Evolutionary conservation across 2,329 filamentous ascomycete genomes (phyloP).

Genomic region (Penicillium sp.): DNA sequence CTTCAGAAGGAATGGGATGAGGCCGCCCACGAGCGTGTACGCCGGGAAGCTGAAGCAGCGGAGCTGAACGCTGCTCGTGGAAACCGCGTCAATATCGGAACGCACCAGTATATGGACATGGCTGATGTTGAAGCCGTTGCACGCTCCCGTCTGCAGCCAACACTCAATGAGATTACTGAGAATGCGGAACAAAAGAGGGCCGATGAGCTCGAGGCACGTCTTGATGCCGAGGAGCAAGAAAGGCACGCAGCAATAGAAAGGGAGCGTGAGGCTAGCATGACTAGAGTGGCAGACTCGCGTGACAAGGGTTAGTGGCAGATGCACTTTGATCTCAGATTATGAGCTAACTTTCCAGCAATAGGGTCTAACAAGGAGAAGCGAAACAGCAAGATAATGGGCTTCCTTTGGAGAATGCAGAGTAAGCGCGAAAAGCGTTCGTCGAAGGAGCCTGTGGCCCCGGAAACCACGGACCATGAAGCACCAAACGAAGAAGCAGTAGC

Average conservation of each 20-base stretch:
- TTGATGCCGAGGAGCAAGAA: slow-evolving; percentile 66
- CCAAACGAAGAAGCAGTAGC: not conserved
- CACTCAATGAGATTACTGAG: slow-evolving; percentile 80
- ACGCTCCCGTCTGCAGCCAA: slow-evolving; percentile 72
- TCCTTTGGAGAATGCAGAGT: slow-evolving; percentile 29
- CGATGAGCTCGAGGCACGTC: slow-evolving; percentile 60
- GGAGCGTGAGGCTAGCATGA: slow-evolving; percentile 40
- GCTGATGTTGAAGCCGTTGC: slow-evolving; percentile 79
- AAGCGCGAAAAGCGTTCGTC: slow-evolving; percentile 16
- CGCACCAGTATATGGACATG: slow-evolving; percentile 76
- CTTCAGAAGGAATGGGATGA: slow-evolving; percentile 76
- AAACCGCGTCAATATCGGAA: slow-evolving; percentile 67
- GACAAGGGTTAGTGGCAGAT: slow-evolving; percentile 25
- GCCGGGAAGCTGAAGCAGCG: slow-evolving; percentile 64
- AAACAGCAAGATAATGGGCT: slow-evolving; percentile 22
- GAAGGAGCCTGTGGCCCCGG: not conserved
- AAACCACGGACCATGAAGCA: not conserved
- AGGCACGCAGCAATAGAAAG: slow-evolving; percentile 53
- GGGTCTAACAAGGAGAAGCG: slow-evolving; percentile 22
- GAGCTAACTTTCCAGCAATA: not conserved
- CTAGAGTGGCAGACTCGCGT: slow-evolving; percentile 27
- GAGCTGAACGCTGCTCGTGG: slow-evolving; percentile 60
- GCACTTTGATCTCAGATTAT: not conserved
- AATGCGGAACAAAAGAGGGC: slow-evolving; percentile 72
- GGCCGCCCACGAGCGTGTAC: slow-evolving; percentile 68